A percentile compares a stretch with the other conserved stretches of the same genome.
Evolutionary conservation across 2,329 filamentous ascomycete genomes (phyloP).

Genomic region (Penicillium hordei): DNA sequence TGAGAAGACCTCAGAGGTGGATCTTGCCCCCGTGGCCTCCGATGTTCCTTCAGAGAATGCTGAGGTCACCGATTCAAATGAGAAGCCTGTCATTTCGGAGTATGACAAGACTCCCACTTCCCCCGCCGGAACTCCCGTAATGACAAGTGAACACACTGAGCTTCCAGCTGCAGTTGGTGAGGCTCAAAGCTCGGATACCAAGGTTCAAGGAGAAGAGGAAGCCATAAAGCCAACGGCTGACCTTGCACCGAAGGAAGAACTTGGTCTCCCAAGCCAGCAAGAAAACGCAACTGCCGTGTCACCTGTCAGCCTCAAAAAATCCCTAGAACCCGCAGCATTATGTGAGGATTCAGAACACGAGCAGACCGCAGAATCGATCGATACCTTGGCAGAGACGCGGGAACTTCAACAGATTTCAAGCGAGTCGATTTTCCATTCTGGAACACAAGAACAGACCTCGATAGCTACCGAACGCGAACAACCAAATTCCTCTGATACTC

Average conservation of each 20-base stretch:
- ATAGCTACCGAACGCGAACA: background rate
- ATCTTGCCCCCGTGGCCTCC: conserved; percentile 21
- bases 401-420: background rate
- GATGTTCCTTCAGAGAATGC: conserved; percentile 8
- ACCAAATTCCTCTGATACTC: background rate
- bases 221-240: background rate
- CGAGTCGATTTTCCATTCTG: background rate
- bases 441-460: background rate
- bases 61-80: background rate
- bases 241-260: conserved; percentile 1
- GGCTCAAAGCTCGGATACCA: conserved; percentile 4
- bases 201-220: background rate
- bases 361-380: background rate
- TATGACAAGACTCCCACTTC: background rate
- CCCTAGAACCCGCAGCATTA: conserved; percentile 1
- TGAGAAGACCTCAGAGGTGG: background rate
- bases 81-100: background rate
- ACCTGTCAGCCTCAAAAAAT: background rate
- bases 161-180: conserved; percentile 4
- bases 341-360: background rate
- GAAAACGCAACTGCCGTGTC: background rate
- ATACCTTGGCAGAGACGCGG: background rate
- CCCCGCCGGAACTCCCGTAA: background rate
- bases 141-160: background rate
- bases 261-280: background rate